A percentile compares a stretch with the other conserved stretches of the same genome.
Conservation (phyloP, 176 grass and related monocot genomes). For the Cymbopogon citratus region DNA sequence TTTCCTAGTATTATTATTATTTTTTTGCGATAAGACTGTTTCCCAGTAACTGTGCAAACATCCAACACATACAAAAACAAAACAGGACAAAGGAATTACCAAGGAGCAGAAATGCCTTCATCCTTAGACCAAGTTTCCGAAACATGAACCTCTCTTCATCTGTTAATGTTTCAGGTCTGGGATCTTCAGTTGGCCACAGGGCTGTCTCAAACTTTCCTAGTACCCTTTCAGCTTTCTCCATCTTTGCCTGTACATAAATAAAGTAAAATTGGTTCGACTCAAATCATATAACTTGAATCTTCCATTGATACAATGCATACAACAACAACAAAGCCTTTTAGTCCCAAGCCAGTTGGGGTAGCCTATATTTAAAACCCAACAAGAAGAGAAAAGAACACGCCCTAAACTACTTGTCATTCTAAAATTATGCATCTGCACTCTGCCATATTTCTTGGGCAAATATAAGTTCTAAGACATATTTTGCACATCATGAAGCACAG, state of each 20-base stretch:
- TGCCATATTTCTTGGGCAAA: no score
- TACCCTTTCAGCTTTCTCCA: constrained; percentile 63
- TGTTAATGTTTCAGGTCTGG: constrained; percentile 61
- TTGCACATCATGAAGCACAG: neutral
- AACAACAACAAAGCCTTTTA: neutral
- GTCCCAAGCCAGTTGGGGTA: no score
- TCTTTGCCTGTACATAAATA: constrained; percentile 55
- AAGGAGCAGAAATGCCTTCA: constrained; percentile 88
- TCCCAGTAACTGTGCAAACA: neutral
- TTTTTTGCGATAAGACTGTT: no score
- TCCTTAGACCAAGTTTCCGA: constrained; percentile 72
- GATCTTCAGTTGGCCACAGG: constrained; percentile 46
- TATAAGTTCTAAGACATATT: no score
- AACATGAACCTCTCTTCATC: constrained; percentile 89
- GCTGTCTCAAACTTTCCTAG: constrained; percentile 77
- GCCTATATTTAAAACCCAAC: no score
- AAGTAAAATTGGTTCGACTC: neutral
- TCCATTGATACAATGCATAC: neutral
- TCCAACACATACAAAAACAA: neutral
- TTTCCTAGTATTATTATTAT: no score
- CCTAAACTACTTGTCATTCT: no score
- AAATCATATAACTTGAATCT: constrained; percentile 3
- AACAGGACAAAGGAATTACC: constrained; percentile 22
- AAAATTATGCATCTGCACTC: no score
- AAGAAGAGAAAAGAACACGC: no score